phyloP scores from a whole-genome alignment of 140 eudicot genomes.

The Oenanthe javanica region DNA sequence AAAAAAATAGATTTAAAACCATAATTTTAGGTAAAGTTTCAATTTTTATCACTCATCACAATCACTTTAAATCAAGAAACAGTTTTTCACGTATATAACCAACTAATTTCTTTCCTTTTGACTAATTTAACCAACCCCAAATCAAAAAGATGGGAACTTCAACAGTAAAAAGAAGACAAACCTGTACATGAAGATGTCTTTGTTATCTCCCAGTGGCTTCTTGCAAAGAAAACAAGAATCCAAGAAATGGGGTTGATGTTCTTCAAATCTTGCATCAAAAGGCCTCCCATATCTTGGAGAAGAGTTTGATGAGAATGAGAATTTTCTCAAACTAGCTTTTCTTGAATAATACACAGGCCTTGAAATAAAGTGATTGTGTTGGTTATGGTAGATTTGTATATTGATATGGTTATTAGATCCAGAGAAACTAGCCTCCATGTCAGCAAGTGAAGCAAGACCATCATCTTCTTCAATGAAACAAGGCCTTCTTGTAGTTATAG shows the following conservation, averaged over 20 bases:
- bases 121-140: background rate
- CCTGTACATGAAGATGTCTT: constrained; percentile 92
- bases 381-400: background rate
- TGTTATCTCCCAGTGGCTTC: constrained; percentile 48
- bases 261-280: constrained; percentile 38
- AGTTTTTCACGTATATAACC: background rate
- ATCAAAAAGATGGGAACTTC: background rate
- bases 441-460: constrained; percentile 39
- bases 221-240: constrained; percentile 64
- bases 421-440: constrained; percentile 18
- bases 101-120: background rate
- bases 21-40: background rate
- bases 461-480: constrained; percentile 28
- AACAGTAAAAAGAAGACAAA: constrained; percentile 7
- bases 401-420: constrained; percentile 4
- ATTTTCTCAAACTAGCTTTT: constrained; percentile 29
- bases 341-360: constrained; percentile 30
- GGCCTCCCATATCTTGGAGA: constrained; percentile 45
- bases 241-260: constrained; percentile 51
- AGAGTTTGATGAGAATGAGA: constrained; percentile 3
- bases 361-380: constrained; percentile 11
- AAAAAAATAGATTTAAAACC: background rate
- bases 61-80: background rate
- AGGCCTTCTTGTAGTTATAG: constrained; percentile 17
- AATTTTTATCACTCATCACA: background rate